Evolutionary conservation across 2,329 filamentous ascomycete genomes (phyloP).

Genomic region (Fusarium longipes): DNA sequence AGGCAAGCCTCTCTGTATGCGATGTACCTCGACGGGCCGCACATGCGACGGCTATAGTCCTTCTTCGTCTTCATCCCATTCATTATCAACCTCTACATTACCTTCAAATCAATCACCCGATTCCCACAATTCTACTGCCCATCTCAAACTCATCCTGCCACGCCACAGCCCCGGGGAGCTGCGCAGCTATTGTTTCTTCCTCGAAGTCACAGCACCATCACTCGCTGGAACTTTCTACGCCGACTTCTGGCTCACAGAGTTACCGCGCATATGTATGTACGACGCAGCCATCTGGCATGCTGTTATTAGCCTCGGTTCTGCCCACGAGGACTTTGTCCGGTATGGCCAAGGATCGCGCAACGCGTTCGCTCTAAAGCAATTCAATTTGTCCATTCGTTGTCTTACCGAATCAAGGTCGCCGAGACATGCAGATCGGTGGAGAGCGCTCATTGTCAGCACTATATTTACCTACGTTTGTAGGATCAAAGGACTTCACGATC

Average conservation of each 20-base stretch:
- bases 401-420: constrained; percentile 4
- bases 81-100: too few species aligned
- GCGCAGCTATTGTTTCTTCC: constrained; percentile 15
- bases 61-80: too few species aligned
- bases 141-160: constrained; percentile 1
- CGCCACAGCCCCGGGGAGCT: not conserved
- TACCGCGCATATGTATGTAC: constrained; percentile 5
- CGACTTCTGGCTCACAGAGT: constrained; percentile 17
- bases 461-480: constrained; percentile 16
- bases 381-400: not conserved
- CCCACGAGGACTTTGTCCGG: not conserved
- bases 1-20: too few species aligned
- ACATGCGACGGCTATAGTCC: too few species aligned
- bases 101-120: too few species aligned
- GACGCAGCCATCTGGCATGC: constrained; percentile 30
- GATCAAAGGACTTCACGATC: constrained; percentile 11
- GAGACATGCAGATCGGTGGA: constrained; percentile 11
- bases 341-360: not conserved
- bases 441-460: constrained; percentile 16
- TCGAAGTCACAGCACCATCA: constrained; percentile 6
- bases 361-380: constrained; percentile 4
- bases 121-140: not conserved
- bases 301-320: constrained; percentile 16
- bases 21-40: too few species aligned
- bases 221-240: constrained; percentile 8